These are phyloP conservation scores for Fraxinus ornus DNA, from an alignment of 305 asterid genomes.

Conservation along the genomic window DNA sequence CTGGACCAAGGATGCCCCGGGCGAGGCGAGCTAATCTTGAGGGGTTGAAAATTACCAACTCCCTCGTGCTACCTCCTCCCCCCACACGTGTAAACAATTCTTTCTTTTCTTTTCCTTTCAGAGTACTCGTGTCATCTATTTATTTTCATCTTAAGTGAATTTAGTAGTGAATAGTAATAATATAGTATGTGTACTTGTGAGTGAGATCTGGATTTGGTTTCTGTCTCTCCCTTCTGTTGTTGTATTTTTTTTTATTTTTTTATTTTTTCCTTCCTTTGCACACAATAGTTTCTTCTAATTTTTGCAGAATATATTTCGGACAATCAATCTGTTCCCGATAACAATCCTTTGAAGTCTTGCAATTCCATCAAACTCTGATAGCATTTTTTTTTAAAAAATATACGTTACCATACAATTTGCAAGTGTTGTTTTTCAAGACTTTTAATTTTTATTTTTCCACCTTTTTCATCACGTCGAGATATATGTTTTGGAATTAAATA, in stretches of 20 bases:
- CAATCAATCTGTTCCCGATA: not conserved
- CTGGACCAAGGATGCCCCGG: slow-evolving; percentile 48
- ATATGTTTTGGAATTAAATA: too few species aligned
- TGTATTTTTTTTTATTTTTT: slow-evolving; percentile 6
- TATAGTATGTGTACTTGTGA: not conserved
- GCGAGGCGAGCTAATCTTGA: slow-evolving; percentile 36
- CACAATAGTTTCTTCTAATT: not conserved
- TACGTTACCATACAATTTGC: too few species aligned
- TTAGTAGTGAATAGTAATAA: too few species aligned
- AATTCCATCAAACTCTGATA: too few species aligned
- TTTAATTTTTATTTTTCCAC: too few species aligned
- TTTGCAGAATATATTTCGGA: not conserved
- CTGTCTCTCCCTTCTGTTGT: slow-evolving; percentile 29
- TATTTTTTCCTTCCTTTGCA: not conserved
- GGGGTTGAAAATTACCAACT: slow-evolving; percentile 27
- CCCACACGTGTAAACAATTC: slow-evolving; percentile 37
- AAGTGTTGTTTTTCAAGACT: too few species aligned
- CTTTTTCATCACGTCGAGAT: too few species aligned
- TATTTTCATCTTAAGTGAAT: not conserved
- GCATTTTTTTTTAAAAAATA: too few species aligned
- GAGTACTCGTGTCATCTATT: not conserved
- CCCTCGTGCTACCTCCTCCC: slow-evolving; percentile 32
- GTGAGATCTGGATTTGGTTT: not conserved
- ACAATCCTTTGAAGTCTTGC: too few species aligned
- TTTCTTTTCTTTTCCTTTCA: not conserved